Base-by-base conservation (phyloP, 371 early-diverging fungal species). In the Mucor irregularis region DNA sequence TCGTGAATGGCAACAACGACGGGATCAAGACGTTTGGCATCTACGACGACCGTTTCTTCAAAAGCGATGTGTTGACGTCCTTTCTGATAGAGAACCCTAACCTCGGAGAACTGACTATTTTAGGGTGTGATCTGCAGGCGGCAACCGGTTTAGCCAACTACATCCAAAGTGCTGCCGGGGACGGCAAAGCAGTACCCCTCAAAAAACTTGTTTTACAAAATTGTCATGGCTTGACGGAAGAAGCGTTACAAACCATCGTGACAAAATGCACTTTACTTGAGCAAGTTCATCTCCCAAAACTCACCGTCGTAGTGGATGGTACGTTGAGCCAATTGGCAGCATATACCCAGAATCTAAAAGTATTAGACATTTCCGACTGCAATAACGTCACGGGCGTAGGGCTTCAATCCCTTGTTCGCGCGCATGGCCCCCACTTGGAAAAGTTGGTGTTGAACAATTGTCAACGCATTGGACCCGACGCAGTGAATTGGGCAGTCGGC, bases 321-420 rank as follows among this genome's bases (percentile, higher is more conserved):
- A 44, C 66, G 5, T n/a, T 69, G 9, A 47, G 26, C 3, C 58
- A 49, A 5, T 7, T 76, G 10, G 51, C 46, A 4, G 19, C 25
- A 5, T 11, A 16, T 22, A 38, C 49, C 25, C 31, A 48, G 31
- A 22, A 37, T 16, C 21, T 61, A 8, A 55, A 47, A 24, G 46
- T n/a, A 35, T 16, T 76, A 1, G 67, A 76, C 51, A 47, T 76
- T 4, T 62, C 68, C 1, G 28, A 44, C 5, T 68, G 69, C 17
- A 51, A 22, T 21, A 46, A 45, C 2, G 53, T 76, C 1, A 73
- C 73, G 3, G 76, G 76, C 9, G 25, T 46, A 2, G 73, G 73
- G 0, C 5, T 76, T 0, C 56, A 64, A 11, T 29, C 51, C 0
- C n/a, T 72, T 7, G 47, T 72, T 25, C 50, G 61, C 7, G 31